Evolutionary conservation across 495 filamentous ascomycete species (phyloP).

Genomic region (Xylaria curta): DNA sequence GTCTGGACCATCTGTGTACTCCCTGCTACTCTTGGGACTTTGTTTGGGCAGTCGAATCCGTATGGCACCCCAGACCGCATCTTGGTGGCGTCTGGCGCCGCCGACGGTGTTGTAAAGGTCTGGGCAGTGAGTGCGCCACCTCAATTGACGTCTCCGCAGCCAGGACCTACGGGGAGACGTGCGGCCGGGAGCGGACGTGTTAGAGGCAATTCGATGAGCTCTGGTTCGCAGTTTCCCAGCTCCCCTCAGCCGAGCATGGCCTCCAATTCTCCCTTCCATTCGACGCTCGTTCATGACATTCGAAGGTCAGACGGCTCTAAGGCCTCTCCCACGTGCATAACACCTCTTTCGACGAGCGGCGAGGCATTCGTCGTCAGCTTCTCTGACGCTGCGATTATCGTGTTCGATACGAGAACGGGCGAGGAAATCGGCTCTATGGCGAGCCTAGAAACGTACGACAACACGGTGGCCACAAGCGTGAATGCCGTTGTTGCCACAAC

Average conservation of each 20-base stretch:
- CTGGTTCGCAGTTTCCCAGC: conserved; percentile 85
- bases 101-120: conserved; percentile 89
- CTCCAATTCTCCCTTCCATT: conserved; percentile 61
- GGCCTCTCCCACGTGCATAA: conserved; percentile 89
- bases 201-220: conserved; percentile 87
- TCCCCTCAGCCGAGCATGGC: conserved; percentile 89
- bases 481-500: conserved; percentile 92
- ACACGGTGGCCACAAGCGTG: conserved; percentile 79
- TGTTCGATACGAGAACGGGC: conserved; percentile 89
- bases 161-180: conserved; percentile 58
- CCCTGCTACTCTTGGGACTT: conserved; percentile 77
- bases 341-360: conserved; percentile 80
- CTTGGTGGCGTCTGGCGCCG: conserved; percentile 86
- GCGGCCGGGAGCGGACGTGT: conserved; percentile 73
- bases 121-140: conserved; percentile 96
- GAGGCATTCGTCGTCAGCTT: conserved; percentile 94
- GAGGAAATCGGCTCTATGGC: conserved; percentile 93
- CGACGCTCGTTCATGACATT: conserved; percentile 83
- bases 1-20: conserved; percentile 96
- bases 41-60: conserved; percentile 73
- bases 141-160: conserved; percentile 77
- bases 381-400: conserved; percentile 84
- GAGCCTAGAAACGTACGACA: conserved; percentile 90
- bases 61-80: conserved; percentile 83
- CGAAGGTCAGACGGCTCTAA: conserved; percentile 64